Evolutionary conservation across 805 yeast genomes (phyloP).

Genomic region (Blastobotrys terrestris): DNA sequence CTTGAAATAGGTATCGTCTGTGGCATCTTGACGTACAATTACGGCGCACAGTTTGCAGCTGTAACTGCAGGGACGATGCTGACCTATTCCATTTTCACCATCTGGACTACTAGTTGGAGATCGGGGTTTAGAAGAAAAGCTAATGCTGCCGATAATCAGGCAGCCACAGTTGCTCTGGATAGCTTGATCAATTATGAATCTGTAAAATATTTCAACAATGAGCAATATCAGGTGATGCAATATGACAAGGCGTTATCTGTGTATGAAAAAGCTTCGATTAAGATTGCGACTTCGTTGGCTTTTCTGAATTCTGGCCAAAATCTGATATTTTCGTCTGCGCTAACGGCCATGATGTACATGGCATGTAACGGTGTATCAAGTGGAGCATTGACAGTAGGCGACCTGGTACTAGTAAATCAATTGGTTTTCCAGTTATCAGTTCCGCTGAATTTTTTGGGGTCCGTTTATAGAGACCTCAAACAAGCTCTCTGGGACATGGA

Average conservation of each 20-base stretch:
- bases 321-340: conserved; percentile 73
- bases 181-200: conserved; percentile 91
- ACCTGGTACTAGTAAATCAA: conserved; percentile 89
- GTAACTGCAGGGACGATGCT: conserved; percentile 84
- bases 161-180: conserved; percentile 92
- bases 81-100: conserved; percentile 82
- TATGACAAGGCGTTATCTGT: conserved; percentile 67
- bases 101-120: conserved; percentile 93
- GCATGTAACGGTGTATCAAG: conserved; percentile 88
- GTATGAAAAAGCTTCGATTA: conserved; percentile 65
- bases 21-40: conserved; percentile 88
- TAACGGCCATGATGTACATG: conserved; percentile 97
- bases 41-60: conserved; percentile 82
- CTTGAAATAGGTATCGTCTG: conserved; percentile 91
- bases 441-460: conserved; percentile 89
- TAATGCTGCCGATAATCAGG: conserved; percentile 88
- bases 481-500: conserved; percentile 96
- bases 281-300: conserved; percentile 73
- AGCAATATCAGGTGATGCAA: conserved; percentile 66
- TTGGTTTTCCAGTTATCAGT: conserved; percentile 93
- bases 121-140: conserved; percentile 85
- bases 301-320: conserved; percentile 74
- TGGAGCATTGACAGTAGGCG: conserved; percentile 86
- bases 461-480: conserved; percentile 90
- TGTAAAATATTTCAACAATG: conserved; percentile 92